These are phyloP conservation scores for Pythium vanterpoolii DNA, from an alignment of 352 stramenopile genomes.

Conservation along the genomic window DNA sequence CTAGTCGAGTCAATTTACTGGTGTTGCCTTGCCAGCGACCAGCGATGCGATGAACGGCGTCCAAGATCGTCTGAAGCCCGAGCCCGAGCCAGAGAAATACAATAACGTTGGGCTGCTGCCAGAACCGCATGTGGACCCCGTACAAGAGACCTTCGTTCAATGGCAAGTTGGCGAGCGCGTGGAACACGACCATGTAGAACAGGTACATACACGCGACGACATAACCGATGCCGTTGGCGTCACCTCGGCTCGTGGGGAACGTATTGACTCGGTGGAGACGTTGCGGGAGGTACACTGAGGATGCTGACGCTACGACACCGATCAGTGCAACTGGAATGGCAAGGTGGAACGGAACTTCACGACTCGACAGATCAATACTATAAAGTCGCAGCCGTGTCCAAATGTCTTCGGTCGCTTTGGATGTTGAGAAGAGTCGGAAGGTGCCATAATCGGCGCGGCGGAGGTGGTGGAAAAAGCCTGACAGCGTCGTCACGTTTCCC, in stretches of 20 bases:
- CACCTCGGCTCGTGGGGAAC: too few relatives aligned
- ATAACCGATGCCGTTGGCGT: slow-evolving; percentile 10
- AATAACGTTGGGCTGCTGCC: slow-evolving; percentile 93
- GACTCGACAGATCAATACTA: slow-evolving; percentile 51
- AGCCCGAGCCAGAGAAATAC: slow-evolving; percentile 84
- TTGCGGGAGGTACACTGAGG: slow-evolving; percentile 19
- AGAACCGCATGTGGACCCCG: slow-evolving; percentile 94
- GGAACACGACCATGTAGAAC: slow-evolving; percentile 95
- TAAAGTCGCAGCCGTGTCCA: slow-evolving; percentile 72
- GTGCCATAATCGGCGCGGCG: slow-evolving; percentile 92
- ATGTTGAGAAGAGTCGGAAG: slow-evolving; percentile 90
- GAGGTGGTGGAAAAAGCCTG: slow-evolving; percentile 91
- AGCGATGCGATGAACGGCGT: neutral
- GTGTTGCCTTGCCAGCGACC: too few relatives aligned
- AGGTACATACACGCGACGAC: slow-evolving; percentile 55
- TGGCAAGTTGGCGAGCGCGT: slow-evolving; percentile 92
- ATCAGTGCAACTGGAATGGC: slow-evolving; percentile 33
- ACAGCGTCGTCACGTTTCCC: slow-evolving; percentile 86
- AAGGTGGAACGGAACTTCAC: slow-evolving; percentile 51
- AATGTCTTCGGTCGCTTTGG: slow-evolving; percentile 57
- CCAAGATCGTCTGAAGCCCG: slow-evolving; percentile 30
- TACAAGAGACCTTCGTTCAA: slow-evolving; percentile 90
- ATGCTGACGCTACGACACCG: slow-evolving; percentile 17
- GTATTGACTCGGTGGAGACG: neutral
- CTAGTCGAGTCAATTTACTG: neutral